A percentile compares a stretch with the other conserved stretches of the same genome.
Evolutionary conservation across 768 basidiomycete species (phyloP).

Genomic region (Tremella mesenterica): DNA sequence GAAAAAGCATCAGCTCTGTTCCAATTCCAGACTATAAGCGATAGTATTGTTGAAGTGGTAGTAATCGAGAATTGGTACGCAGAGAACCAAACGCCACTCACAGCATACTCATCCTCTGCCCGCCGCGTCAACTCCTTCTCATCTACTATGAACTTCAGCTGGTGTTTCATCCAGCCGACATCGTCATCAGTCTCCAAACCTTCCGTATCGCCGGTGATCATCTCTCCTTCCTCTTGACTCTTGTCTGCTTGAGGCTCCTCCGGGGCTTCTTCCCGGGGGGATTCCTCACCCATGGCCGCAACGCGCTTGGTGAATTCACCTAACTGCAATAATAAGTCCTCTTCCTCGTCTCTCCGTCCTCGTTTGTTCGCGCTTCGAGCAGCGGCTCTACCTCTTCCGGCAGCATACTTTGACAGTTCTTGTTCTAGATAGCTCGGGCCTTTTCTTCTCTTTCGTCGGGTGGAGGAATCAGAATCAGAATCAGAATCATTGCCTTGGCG

Average conservation of each 20-base stretch:
- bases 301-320: constrained; percentile 32
- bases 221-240: constrained; percentile 1
- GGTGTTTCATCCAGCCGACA: constrained; percentile 42
- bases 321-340: constrained; percentile 37
- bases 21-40: neutral
- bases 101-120: constrained; percentile 43
- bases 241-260: constrained; percentile 7
- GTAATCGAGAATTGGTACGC: no score
- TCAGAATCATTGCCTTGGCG: constrained; percentile 52
- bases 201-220: constrained; percentile 6
- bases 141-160: constrained; percentile 36
- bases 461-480: constrained; percentile 54
- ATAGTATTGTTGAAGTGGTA: neutral
- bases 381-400: constrained; percentile 54
- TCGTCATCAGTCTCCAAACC: constrained; percentile 43
- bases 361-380: constrained; percentile 52
- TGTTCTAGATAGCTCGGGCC: constrained; percentile 65
- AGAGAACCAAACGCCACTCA: no score
- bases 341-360: constrained; percentile 49
- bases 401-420: constrained; percentile 72
- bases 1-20: neutral
- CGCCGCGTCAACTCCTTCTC: constrained; percentile 37
- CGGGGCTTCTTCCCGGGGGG: constrained; percentile 10
- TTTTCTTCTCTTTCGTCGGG: constrained; percentile 43
- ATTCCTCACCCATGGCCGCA: constrained; percentile 14